Evolutionary conservation across 2,329 filamentous ascomycete species (phyloP).

Genomic region (Byssothecium circinans): DNA sequence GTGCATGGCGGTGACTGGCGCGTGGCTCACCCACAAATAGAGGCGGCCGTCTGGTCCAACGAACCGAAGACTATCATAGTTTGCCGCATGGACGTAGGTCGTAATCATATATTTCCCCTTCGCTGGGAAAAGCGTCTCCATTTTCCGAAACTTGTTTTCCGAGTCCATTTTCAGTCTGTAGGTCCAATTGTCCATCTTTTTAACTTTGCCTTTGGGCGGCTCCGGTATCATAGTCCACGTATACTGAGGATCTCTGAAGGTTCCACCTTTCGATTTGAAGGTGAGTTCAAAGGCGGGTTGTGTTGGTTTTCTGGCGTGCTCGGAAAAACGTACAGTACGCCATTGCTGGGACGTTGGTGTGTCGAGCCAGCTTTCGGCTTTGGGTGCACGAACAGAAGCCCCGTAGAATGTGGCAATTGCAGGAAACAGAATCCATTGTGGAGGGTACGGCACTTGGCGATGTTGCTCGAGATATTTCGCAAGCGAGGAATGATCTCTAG

Average conservation of each 20-base stretch:
- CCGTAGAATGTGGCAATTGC: constrained; percentile 26
- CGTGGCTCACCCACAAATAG: constrained; percentile 37
- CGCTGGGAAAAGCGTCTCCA: constrained; percentile 24
- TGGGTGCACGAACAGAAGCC: constrained; percentile 12
- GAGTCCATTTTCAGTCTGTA: constrained; percentile 32
- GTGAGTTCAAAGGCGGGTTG: constrained; percentile 24
- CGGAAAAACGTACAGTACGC: constrained; percentile 21
- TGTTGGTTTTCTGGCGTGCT: constrained; percentile 13
- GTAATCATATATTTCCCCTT: constrained; percentile 21
- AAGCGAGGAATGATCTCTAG: constrained; percentile 15
- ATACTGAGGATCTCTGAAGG: constrained; percentile 26
- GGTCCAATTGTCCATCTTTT: constrained; percentile 19
- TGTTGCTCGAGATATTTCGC: constrained; percentile 31
- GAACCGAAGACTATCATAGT: constrained; percentile 38
- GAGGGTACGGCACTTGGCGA: constrained; percentile 34
- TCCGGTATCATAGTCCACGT: constrained; percentile 31
- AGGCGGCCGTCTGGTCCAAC: constrained; percentile 27
- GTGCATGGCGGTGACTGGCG: constrained; percentile 22
- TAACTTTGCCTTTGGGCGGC: constrained; percentile 4
- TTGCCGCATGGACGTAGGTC: constrained; percentile 34
- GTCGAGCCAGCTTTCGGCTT: constrained; percentile 28
- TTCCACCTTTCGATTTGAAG: constrained; percentile 29
- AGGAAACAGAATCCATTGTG: constrained; percentile 32
- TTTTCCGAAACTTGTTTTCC: constrained; percentile 26
- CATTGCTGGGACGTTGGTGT: constrained; percentile 23